Conservation (phyloP, 441 rosid genomes). For the Omphalea diandra region DNA sequence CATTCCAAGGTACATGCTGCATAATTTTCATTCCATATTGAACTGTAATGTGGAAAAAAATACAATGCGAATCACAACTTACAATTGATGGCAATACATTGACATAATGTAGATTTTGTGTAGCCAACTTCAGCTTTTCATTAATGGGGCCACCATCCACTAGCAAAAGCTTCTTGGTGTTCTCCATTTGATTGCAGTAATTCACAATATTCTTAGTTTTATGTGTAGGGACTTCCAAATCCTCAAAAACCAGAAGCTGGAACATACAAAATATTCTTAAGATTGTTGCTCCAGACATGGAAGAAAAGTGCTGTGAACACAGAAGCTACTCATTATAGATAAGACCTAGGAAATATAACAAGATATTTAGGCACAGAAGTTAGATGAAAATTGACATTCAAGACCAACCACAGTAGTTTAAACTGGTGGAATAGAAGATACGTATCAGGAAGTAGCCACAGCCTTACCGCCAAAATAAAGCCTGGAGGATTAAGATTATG, state of each 20-base stretch:
- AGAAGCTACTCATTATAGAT: neutral
- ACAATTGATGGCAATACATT: constrained; percentile 83
- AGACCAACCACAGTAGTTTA: no score
- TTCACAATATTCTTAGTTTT: constrained; percentile 25
- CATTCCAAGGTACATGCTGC: neutral
- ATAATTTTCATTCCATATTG: neutral
- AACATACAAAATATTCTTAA: constrained; percentile 11
- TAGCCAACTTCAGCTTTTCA: constrained; percentile 83
- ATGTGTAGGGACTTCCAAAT: constrained; percentile 56
- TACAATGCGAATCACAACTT: constrained; percentile 39
- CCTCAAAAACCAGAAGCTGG: constrained; percentile 83
- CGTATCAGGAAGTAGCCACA: neutral
- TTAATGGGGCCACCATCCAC: constrained; percentile 78
- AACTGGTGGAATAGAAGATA: no score
- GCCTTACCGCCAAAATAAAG: neutral
- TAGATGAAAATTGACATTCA: no score
- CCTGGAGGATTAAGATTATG: neutral
- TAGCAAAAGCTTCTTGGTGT: constrained; percentile 74
- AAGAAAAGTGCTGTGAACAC: neutral
- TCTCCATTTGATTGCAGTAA: constrained; percentile 65
- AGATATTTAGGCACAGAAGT: no score
- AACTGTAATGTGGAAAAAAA: neutral
- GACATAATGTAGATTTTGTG: constrained; percentile 82
- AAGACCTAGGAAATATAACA: neutral
- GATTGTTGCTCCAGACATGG: neutral